Percentiles rank a stretch among this genome's conserved stretches.
Conservation (phyloP, 345 rosid species). For the Populus nigra region DNA sequence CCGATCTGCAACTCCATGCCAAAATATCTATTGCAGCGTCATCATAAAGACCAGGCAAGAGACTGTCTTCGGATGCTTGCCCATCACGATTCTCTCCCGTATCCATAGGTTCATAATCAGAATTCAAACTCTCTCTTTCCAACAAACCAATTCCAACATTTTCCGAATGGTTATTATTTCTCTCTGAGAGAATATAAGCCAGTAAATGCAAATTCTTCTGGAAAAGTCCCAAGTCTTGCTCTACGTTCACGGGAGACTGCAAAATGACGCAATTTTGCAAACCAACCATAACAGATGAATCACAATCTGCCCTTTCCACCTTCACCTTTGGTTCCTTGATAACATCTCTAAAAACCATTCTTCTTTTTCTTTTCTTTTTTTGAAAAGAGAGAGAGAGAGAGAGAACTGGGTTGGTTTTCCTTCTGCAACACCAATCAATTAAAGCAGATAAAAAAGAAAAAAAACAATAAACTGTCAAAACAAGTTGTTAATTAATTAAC, state of each 20-base stretch:
- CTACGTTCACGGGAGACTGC: not conserved
- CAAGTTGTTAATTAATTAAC: not conserved
- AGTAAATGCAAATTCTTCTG: slow-evolving; percentile 21
- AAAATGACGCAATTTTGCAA: slow-evolving; percentile 11
- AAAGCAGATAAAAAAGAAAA: not conserved
- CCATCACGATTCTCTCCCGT: slow-evolving; percentile 24
- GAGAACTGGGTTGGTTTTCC: not conserved
- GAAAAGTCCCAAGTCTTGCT: slow-evolving; percentile 5
- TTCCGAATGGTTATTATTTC: slow-evolving; percentile 13
- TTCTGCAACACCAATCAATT: not conserved
- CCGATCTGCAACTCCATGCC: slow-evolving; percentile 58
- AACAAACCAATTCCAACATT: slow-evolving; percentile 14
- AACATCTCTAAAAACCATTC: slow-evolving; percentile 41
- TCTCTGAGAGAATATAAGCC: slow-evolving; percentile 17
- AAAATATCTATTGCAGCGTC: slow-evolving; percentile 70
- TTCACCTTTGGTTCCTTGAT: slow-evolving; percentile 20
- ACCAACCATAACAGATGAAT: slow-evolving; percentile 9
- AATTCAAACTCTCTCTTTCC: slow-evolving; percentile 16
- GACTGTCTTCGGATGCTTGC: slow-evolving; percentile 25
- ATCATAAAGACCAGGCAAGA: slow-evolving; percentile 75
- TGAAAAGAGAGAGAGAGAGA: not conserved
- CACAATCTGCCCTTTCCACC: slow-evolving; percentile 16
- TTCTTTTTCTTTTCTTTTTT: not conserved
- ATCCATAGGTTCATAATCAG: slow-evolving; percentile 13
- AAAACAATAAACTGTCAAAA: not conserved